Evolutionary conservation across 1,139 yeast genomes (phyloP), one percentile per base, ranked within the genome.

Genomic region (Yamadazyma diospyri): DNA sequence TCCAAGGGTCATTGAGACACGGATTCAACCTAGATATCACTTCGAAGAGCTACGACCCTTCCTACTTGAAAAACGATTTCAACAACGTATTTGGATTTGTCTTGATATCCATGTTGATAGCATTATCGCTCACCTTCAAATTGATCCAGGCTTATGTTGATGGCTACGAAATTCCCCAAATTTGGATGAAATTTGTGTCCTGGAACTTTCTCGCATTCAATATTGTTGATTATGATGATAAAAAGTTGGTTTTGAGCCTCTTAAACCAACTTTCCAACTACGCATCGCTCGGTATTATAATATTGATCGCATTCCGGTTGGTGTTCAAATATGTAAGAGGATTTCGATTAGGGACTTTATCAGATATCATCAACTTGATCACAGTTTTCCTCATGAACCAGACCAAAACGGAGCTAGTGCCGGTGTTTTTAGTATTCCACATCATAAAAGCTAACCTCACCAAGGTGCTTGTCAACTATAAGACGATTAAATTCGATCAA

Each of bases 371-470:
- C 4, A 66, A 72, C 29, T 43, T 76, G 3, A 32, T 72, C 1
- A 72, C 81, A 2, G 46, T 83, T 1, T 55, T 83, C 25, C 60
- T 88, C 29, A 63, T 88, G 3, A 79, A 82, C 41, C 95, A 89
- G 51, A 69, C 94, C 0, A 69, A 84, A 23, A 57, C 74, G 3
- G 70, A 70, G 28, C 82, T 84, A 43, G 79, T 87, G 19, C 94
- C 95, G 0, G 55, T 88, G 5, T 86, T 79, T 47, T 46, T 78
- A 3, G 53, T 78, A 0, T 75, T 81, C 37, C 58, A 61, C 11
- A 34, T 69, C 0, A 48, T 73, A 26, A 72, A 67, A 39, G 51
- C 40, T 21, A 40, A 53, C 6, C 39, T 56, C 25, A 43, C 56
- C 7, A 37, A 34, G 24, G 34, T 37, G 10, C 27, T 53, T 13